Percentiles rank a stretch among this genome's conserved stretches.
phyloP scores from a whole-genome alignment of 2,329 filamentous ascomycete genomes.

The Ophiostoma sp. region DNA sequence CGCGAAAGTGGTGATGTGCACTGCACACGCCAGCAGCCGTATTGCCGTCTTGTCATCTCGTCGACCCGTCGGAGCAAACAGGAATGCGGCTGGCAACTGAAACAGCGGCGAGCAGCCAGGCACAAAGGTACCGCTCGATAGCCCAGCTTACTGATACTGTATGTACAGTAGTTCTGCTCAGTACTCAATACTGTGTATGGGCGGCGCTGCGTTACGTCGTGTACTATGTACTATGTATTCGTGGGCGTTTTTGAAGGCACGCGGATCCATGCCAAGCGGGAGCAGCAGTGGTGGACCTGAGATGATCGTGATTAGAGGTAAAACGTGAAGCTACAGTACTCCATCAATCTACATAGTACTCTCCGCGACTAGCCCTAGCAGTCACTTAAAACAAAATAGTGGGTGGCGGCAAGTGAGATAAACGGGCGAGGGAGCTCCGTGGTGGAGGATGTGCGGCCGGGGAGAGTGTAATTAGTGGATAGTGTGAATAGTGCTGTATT shows the following conservation, averaged over 20 bases:
- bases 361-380: too few relatives aligned
- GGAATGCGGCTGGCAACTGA: not conserved
- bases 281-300: not conserved
- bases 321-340: not conserved
- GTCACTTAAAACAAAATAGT: not conserved
- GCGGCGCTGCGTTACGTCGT: not conserved
- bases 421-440: not conserved
- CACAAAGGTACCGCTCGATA: not conserved
- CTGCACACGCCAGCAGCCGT: too few relatives aligned
- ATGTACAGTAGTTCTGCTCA: not conserved
- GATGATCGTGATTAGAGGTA: slow-evolving; percentile 9
- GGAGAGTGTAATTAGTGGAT: not conserved
- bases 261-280: not conserved
- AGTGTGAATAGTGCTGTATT: not conserved
- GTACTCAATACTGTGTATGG: not conserved
- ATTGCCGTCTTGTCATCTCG: too few relatives aligned
- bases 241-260: not conserved
- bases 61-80: too few relatives aligned
- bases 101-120: not conserved
- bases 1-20: not conserved
- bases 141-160: too few relatives aligned
- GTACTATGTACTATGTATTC: too few relatives aligned
- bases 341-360: not conserved
- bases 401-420: not conserved
- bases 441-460: not conserved